Evolutionary conservation across 2,329 filamentous ascomycete species (phyloP).

Genomic region (Dothistroma septosporum): DNA sequence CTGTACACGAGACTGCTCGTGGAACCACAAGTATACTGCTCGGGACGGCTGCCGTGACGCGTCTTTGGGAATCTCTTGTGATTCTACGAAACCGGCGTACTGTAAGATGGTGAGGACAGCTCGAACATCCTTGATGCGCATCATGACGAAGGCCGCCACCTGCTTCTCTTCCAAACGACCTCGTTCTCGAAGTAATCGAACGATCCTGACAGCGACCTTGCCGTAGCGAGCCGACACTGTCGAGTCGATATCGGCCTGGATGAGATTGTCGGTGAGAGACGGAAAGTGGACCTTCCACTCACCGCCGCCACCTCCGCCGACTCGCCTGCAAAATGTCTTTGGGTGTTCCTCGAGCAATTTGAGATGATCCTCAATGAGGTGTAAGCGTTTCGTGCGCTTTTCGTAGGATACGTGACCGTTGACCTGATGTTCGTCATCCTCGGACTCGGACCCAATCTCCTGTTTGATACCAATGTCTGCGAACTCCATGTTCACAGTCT

Average conservation of each 20-base stretch:
- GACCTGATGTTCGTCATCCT: conserved; percentile 24
- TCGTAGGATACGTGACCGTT: conserved; percentile 28
- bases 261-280: conserved; percentile 65
- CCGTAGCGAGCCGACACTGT: conserved; percentile 76
- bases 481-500: conserved; percentile 22
- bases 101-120: conserved; percentile 82
- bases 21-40: conserved; percentile 89
- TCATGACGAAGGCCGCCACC: conserved; percentile 72
- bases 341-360: conserved; percentile 66
- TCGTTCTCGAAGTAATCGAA: conserved; percentile 77
- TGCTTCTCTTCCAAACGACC: conserved; percentile 95
- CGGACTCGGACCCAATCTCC: conserved; percentile 18
- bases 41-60: conserved; percentile 74
- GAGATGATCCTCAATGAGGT: conserved; percentile 68
- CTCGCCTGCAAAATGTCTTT: conserved; percentile 64
- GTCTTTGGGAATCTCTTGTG: conserved; percentile 92
- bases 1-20: conserved; percentile 69
- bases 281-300: conserved; percentile 83
- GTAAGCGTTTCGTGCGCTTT: conserved; percentile 44
- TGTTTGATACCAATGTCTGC: conserved; percentile 30
- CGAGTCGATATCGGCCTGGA: conserved; percentile 74
- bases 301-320: conserved; percentile 56
- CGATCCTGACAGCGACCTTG: conserved; percentile 71
- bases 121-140: conserved; percentile 81
- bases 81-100: conserved; percentile 77